These are phyloP conservation scores for Aspergillus tamarii DNA, from an alignment of 2,329 filamentous ascomycete species.

Conservation along the genomic window DNA sequence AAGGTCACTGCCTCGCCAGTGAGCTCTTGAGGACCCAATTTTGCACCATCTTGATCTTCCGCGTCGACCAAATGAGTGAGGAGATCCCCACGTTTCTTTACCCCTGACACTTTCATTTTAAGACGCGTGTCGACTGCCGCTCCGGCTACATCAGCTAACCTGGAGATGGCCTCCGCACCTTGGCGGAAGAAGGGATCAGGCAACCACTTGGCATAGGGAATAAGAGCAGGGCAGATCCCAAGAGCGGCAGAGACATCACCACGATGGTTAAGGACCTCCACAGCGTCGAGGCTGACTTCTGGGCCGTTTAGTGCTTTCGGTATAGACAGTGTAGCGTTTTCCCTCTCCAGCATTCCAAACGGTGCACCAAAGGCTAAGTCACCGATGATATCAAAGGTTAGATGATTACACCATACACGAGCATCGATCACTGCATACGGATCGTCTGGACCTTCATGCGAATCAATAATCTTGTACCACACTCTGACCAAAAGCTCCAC, in stretches of 20 bases:
- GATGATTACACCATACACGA: not conserved
- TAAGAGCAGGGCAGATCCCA: not conserved
- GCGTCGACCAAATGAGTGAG: not conserved
- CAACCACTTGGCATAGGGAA: not conserved
- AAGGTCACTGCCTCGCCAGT: not conserved
- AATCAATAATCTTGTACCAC: not conserved
- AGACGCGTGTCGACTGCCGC: not conserved
- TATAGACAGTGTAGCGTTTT: not conserved
- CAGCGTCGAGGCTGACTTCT: not conserved
- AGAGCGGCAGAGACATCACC: not conserved
- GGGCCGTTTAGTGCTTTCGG: not conserved
- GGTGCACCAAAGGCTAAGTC: not conserved
- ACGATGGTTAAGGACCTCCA: not conserved
- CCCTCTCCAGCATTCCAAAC: not conserved
- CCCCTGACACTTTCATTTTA: not conserved
- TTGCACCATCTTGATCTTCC: not conserved
- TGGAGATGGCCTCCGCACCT: not conserved
- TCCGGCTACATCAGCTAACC: not conserved
- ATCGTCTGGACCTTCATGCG: not conserved
- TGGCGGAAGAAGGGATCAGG: not conserved
- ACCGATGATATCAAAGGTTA: not conserved
- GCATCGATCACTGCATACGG: not conserved
- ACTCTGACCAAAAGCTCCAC: not conserved
- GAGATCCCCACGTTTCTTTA: not conserved
- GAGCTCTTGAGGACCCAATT: not conserved